These are phyloP conservation scores for Trichoderma sp. DNA, from an alignment of 2,329 filamentous ascomycete species.

Conservation along the genomic window DNA sequence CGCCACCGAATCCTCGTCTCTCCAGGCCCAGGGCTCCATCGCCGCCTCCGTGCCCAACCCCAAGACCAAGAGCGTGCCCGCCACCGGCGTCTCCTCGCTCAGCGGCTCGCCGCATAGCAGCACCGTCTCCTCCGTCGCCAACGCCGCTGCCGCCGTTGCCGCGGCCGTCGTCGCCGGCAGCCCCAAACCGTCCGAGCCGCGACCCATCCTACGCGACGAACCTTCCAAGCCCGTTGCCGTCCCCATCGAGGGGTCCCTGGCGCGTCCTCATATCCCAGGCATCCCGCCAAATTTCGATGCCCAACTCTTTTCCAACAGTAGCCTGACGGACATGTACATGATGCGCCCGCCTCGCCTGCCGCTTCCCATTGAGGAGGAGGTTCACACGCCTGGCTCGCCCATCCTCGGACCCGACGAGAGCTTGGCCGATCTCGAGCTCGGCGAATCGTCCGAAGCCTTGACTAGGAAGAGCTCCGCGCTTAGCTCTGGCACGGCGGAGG, in stretches of 20 bases:
- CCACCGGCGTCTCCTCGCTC: constrained; percentile 52
- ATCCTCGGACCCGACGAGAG: constrained; percentile 73
- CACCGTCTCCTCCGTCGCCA: constrained; percentile 35
- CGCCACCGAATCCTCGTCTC: constrained; percentile 62
- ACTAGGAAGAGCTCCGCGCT: constrained; percentile 59
- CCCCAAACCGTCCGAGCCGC: constrained; percentile 30
- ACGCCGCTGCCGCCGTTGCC: constrained; percentile 26
- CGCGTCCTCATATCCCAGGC: constrained; percentile 39
- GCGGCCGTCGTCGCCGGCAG: constrained; percentile 23
- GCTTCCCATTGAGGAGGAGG: constrained; percentile 89
- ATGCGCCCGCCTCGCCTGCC: constrained; percentile 83
- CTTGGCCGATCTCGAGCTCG: constrained; percentile 51
- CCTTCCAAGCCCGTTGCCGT: constrained; percentile 62
- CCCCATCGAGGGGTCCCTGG: constrained; percentile 44
- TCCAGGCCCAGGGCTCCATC: constrained; percentile 61
- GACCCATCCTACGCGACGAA: constrained; percentile 33
- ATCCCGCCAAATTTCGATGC: constrained; percentile 41
- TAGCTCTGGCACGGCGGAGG: constrained; percentile 68
- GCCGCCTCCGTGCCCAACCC: constrained; percentile 49
- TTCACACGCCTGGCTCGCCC: constrained; percentile 85
- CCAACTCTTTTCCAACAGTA: constrained; percentile 53
- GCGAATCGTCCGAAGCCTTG: constrained; percentile 52
- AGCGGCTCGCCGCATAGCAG: constrained; percentile 49
- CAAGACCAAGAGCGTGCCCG: constrained; percentile 47
- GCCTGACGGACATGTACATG: constrained; percentile 64